Evolutionary conservation across 78 protist species (phyloP).

Genomic region (Cyanophora paradoxa): DNA sequence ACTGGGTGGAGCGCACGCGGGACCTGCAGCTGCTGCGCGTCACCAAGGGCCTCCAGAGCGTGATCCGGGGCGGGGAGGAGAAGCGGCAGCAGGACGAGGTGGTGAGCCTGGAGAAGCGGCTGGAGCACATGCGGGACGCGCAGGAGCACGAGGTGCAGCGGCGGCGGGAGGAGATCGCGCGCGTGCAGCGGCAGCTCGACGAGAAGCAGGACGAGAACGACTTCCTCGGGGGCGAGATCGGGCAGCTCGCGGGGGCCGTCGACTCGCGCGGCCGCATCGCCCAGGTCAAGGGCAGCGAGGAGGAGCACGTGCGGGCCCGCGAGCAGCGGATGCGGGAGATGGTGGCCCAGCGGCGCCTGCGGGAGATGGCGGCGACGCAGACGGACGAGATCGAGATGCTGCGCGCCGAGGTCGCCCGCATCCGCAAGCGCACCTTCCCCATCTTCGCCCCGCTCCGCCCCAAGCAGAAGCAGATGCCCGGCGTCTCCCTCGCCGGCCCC

Average conservation of each 20-base stretch:
- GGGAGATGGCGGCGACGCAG: neutral
- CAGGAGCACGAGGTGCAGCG: neutral
- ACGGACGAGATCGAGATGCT: slow-evolving; percentile 11
- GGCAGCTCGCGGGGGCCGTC: neutral
- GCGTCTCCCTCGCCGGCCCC: too few relatives aligned
- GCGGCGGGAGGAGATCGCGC: neutral
- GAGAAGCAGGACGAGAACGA: neutral
- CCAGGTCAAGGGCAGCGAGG: neutral
- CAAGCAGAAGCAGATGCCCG: too few relatives aligned
- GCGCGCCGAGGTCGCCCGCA: slow-evolving; percentile 13
- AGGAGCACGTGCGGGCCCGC: neutral
- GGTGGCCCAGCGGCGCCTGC: slow-evolving; percentile 11
- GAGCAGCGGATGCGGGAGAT: neutral
- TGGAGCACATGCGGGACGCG: neutral
- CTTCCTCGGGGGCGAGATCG: neutral
- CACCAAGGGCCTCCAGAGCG: slow-evolving; percentile 1
- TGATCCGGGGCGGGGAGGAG: neutral
- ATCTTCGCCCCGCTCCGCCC: slow-evolving; percentile 18
- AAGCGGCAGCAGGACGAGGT: neutral
- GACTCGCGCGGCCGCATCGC: neutral
- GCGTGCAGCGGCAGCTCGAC: neutral
- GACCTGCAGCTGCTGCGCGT: slow-evolving; percentile 16
- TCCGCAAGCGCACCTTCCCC: slow-evolving; percentile 15
- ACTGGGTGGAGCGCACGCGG: neutral
- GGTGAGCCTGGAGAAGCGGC: neutral